Base-by-base conservation (phyloP, 1,284 basidiomycete genomes). In the Athelia sp. region DNA sequence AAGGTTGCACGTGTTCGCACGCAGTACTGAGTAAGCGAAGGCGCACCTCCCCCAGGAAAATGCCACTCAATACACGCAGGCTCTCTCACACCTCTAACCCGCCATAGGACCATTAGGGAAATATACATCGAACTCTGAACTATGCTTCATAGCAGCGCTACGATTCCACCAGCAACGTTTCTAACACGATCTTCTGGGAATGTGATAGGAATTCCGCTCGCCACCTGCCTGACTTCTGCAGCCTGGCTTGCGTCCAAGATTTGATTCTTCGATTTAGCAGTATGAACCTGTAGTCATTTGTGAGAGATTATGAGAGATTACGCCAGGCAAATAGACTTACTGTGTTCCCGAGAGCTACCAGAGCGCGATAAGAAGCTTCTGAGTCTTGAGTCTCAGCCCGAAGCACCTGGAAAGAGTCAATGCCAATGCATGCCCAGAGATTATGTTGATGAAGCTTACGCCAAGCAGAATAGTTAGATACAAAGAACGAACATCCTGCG, bases 271-370 rank as follows among this genome's bases (percentile, higher is more conserved):
- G 61, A 60, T 56, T 72, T 78, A 14, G 74, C 67, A 3, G 70
- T 70, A 56, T 78, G 72, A 3, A 78, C 65, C 84, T 87, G 52
- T 29, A 44, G 23, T 52, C 22, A 38, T 42, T n/a, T 47, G 17
- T 11, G 36, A 40, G 17, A 17, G 40, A 14, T 21, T 22, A 43
- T 19, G 40, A 50, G 19, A 11, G 9, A 31, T 21, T 14, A 50
- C 21, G 18, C 45, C 47, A 8, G 45, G 18, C 21, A 45, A 34
- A 32, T n/a, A 18, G 18, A 71, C 83, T 61, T 52, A 93, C 90
- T 43, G 90, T 66, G 64, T 99, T 98, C 26, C 96, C 96, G 2
- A 98, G 72, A 0, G 88, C 94, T 14, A 97, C 88, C 6, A 91
- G 68, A 1, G 87, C 75, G 23, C 96, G 84, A 65, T 98, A 98